Conservation (phyloP, 2,329 filamentous ascomycete genomes). For the Aureobasidium pullulans region DNA sequence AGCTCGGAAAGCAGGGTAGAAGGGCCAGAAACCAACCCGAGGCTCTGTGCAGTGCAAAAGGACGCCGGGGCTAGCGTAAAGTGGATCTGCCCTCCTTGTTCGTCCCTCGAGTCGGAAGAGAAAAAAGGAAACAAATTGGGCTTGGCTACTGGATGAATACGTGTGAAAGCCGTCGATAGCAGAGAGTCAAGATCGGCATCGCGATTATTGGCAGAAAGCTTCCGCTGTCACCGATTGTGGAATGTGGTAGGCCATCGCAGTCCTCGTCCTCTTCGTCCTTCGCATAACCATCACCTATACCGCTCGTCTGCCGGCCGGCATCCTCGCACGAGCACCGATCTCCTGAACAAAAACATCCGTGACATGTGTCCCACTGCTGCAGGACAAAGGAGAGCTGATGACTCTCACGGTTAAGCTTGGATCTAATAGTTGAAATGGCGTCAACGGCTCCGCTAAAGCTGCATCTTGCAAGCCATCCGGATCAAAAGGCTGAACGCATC, state of each 20-base stretch:
- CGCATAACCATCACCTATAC: slow-evolving; percentile 16
- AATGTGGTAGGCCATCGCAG: slow-evolving; percentile 20
- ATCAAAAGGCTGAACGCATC: slow-evolving; percentile 5
- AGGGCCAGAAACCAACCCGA: slow-evolving; percentile 2
- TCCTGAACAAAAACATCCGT: neutral
- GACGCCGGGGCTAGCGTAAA: slow-evolving; percentile 4
- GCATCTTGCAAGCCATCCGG: neutral
- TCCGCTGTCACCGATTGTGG: neutral
- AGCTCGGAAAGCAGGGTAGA: slow-evolving; percentile 10
- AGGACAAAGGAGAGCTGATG: neutral
- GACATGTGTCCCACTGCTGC: neutral
- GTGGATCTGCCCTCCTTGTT: slow-evolving; percentile 7
- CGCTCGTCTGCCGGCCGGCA: neutral
- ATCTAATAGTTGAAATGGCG: slow-evolving; percentile 2
- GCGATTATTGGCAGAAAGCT: neutral
- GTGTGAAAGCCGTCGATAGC: neutral
- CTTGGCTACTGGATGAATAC: neutral
- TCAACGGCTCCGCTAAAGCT: slow-evolving; percentile 7
- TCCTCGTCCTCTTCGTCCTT: slow-evolving; percentile 17
- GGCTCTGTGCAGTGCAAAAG: slow-evolving; percentile 8
- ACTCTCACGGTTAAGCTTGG: slow-evolving; percentile 1
- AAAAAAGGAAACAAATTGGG: slow-evolving; percentile 7
- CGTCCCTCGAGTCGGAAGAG: neutral
- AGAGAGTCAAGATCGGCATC: slow-evolving; percentile 12
- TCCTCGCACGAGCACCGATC: neutral